Conservation (phyloP, 495 filamentous ascomycete genomes). For the Xylaria acuta region DNA sequence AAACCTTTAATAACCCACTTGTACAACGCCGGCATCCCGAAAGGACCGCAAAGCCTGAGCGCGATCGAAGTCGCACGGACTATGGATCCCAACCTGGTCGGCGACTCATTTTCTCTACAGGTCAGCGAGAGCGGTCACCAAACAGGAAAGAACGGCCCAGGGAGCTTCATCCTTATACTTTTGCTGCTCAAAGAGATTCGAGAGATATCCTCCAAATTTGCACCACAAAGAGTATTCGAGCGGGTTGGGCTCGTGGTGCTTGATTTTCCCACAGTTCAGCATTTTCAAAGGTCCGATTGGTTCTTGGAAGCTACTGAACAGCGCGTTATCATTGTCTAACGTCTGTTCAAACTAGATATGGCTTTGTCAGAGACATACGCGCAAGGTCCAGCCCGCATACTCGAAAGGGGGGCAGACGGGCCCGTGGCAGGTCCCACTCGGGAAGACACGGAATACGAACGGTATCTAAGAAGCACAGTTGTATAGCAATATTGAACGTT, state of each 20-base stretch:
- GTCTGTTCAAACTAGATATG: not conserved
- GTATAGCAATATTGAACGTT: too few relatives aligned
- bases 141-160: not conserved
- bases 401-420: too few relatives aligned
- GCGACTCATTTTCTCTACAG: not conserved
- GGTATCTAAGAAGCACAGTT: too few relatives aligned
- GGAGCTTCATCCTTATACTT: not conserved
- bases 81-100: not conserved
- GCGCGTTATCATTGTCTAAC: not conserved
- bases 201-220: not conserved
- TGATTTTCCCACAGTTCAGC: not conserved
- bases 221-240: not conserved
- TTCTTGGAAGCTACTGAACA: not conserved
- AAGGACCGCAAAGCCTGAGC: not conserved
- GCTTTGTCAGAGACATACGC: too few relatives aligned
- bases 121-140: not conserved
- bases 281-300: not conserved
- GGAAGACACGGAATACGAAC: too few relatives aligned
- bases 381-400: too few relatives aligned
- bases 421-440: too few relatives aligned
- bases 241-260: not conserved
- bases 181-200: not conserved
- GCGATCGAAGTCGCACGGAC: not conserved
- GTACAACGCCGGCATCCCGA: not conserved
- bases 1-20: not conserved